Base-by-base conservation (phyloP, 2,329 filamentous ascomycete species). In the Colletotrichum lini region DNA sequence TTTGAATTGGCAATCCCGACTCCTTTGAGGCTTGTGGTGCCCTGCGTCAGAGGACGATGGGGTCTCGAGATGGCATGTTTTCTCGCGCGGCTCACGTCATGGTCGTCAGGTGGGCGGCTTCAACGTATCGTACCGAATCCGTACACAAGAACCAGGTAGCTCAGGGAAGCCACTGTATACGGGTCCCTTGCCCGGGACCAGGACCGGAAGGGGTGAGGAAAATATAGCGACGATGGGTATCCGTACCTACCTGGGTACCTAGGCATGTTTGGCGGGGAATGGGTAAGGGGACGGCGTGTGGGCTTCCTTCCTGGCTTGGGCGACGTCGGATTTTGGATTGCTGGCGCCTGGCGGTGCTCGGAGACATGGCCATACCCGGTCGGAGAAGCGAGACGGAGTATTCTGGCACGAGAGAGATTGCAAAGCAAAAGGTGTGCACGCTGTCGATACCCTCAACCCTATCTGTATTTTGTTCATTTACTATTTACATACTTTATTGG, bases 1-100 rank as follows among this genome's bases (percentile, higher is more conserved):
- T 59, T 59, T 42, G 44, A 13, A 18, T 18, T 38, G 30, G 30
- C 30, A 61, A 61, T 12, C 26, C 30, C 30, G 45, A 10, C 45
- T 62, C 30, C 44, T 30, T 50, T 26, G 26, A 26, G 26, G 26
- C 26, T 26, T 26, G 26, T 38, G 26, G 44, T 30, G 52, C 40
- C 45, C 57, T 35, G 42, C 61, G 62, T 70, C 61, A 60, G 50
- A 60, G 23, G 52, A 38, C 18, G 38, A 50, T 13, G 50, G 50
- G 21, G 42, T 21, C 23, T 9, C 12, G 15, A 44, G 50, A 60
- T 67, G 67, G 63, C 67, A 70, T 70, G 67, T 70, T 70, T 62
- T 67, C 64, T 62, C 64, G 54, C 26, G 67, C 64, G 52, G 67
- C 67, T 67, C 64, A 67, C 67, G 67, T 70, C 67, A 67, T 70